Evolutionary conservation across 805 yeast genomes (phyloP).

Genomic region (Candida silvicultrix): DNA sequence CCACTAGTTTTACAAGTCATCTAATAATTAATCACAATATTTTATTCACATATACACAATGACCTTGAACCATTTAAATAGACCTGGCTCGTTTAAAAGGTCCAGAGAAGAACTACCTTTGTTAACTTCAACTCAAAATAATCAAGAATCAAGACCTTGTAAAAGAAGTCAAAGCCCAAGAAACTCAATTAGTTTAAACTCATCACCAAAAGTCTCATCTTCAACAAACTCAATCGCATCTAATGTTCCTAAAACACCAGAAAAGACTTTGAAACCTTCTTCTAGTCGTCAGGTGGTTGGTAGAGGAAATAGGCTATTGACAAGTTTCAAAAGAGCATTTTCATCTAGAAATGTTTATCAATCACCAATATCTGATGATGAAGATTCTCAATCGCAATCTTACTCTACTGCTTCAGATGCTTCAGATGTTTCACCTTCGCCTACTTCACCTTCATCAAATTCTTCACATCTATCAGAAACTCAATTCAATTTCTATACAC

Average conservation of each 20-base stretch:
- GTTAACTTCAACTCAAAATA: neutral
- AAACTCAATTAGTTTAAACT: constrained; percentile 9
- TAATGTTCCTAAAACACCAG: constrained; percentile 1
- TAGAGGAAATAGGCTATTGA: constrained; percentile 12
- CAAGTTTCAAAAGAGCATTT: constrained; percentile 18
- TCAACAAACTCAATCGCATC: too few species aligned
- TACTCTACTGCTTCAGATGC: too few species aligned
- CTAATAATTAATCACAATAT: neutral
- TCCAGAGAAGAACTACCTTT: constrained; percentile 12
- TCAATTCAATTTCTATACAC: neutral
- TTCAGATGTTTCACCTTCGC: too few species aligned
- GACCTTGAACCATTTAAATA: constrained; percentile 2
- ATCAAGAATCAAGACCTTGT: constrained; percentile 7
- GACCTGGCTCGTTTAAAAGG: constrained; percentile 16
- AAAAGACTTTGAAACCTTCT: constrained; percentile 1
- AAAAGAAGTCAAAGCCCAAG: constrained; percentile 11
- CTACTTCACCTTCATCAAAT: neutral
- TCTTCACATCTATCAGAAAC: constrained; percentile 4
- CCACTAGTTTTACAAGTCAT: too few species aligned
- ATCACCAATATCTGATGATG: constrained; percentile 13
- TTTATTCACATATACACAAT: too few species aligned
- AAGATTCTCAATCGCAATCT: neutral
- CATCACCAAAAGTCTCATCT: neutral
- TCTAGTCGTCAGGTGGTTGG: neutral
- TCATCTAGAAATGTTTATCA: constrained; percentile 2